Percentiles rank a stretch among this genome's conserved stretches.
These are phyloP conservation scores for Somion occarium DNA, from an alignment of 1,284 basidiomycete species.

Conservation along the genomic window DNA sequence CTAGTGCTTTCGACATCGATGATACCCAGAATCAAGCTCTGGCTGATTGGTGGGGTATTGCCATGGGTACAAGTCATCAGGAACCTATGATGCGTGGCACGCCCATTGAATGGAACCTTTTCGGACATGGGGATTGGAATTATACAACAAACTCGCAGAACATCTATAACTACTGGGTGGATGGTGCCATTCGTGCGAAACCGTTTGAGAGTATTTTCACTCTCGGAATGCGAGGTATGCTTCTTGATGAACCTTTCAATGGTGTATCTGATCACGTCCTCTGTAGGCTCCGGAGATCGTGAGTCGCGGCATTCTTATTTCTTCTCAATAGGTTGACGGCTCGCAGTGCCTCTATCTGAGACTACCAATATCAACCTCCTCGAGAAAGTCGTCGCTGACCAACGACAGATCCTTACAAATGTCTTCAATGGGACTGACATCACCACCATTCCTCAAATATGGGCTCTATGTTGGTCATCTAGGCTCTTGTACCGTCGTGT, in stretches of 20 bases:
- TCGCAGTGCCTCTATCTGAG: conserved; percentile 45
- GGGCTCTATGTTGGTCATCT: conserved; percentile 50
- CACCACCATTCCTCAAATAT: conserved; percentile 55
- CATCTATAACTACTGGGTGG: conserved; percentile 55
- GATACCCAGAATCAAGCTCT: conserved; percentile 59
- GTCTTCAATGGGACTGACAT: conserved; percentile 47
- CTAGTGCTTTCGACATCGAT: conserved; percentile 64
- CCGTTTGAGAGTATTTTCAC: conserved; percentile 60
- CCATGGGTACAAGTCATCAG: conserved; percentile 67
- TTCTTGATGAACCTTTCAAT: neutral
- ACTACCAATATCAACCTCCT: conserved; percentile 45
- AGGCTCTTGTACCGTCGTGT: neutral
- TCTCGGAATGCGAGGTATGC: conserved; percentile 58
- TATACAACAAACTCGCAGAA: conserved; percentile 47
- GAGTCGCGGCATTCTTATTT: neutral
- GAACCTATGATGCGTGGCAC: conserved; percentile 63
- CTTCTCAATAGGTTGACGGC: neutral
- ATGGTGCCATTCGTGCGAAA: conserved; percentile 48
- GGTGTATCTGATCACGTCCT: neutral
- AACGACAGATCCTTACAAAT: conserved; percentile 51
- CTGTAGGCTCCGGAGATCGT: conserved; percentile 19
- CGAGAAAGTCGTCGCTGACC: conserved; percentile 53
- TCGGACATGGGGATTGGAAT: conserved; percentile 55
- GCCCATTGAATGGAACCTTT: conserved; percentile 54
- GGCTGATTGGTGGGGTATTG: conserved; percentile 64